phyloP scores from a whole-genome alignment of 495 filamentous ascomycete genomes.

The Trichoderma erinaceum region DNA sequence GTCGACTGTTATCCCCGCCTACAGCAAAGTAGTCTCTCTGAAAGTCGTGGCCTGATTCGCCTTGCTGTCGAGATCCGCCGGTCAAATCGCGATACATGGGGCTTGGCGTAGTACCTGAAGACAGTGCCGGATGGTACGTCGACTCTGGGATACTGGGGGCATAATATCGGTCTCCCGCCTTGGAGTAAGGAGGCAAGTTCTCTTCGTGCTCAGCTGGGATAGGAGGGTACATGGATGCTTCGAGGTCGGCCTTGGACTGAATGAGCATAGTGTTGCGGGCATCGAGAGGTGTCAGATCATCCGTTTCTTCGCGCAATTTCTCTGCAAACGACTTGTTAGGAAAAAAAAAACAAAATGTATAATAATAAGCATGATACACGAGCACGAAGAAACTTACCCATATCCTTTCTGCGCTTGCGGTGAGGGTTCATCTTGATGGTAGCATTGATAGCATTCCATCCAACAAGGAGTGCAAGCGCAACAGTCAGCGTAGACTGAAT shows the following conservation, averaged over 20 bases:
- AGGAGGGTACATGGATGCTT: not conserved
- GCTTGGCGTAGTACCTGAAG: not conserved
- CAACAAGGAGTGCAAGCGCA: conserved; percentile 80
- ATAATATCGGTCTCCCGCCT: not conserved
- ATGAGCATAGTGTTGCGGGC: conserved; percentile 87
- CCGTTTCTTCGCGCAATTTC: conserved; percentile 74
- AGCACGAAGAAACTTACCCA: conserved; percentile 51
- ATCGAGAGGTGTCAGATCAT: conserved; percentile 83
- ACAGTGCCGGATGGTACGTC: not conserved
- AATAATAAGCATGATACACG: not conserved
- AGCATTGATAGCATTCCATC: conserved; percentile 77
- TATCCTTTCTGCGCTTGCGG: conserved; percentile 73
- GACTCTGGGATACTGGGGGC: not conserved
- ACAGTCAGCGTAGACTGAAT: conserved; percentile 81
- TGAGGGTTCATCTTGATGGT: conserved; percentile 87
- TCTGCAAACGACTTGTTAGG: conserved; percentile 45
- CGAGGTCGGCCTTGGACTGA: conserved; percentile 18
- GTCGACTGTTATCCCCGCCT: not conserved
- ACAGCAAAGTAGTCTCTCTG: not conserved
- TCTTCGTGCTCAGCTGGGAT: not conserved
- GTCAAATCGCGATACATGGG: conserved; percentile 1
- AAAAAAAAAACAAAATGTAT: not conserved
- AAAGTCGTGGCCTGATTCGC: not conserved
- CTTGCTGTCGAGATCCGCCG: not conserved
- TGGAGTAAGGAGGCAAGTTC: not conserved